Conservation (phyloP, 306 rosid species). For the Rosa persica region DNA sequence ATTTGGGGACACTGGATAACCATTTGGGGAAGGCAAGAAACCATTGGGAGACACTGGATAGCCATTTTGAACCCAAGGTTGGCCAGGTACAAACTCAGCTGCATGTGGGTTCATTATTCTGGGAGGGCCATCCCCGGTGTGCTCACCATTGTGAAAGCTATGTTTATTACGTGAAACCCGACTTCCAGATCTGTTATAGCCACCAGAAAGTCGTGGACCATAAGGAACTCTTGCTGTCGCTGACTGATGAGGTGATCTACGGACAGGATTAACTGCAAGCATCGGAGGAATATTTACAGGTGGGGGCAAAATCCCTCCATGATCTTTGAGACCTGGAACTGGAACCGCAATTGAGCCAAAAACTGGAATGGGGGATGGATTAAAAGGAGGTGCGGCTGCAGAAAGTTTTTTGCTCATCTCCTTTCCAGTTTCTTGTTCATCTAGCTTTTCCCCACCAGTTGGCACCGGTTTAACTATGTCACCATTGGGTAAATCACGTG, state of each 20-base stretch:
- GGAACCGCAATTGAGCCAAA: slow-evolving; percentile 78
- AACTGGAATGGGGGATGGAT: slow-evolving; percentile 77
- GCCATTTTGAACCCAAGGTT: slow-evolving; percentile 81
- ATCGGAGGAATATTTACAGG: slow-evolving; percentile 89
- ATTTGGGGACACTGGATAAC: slow-evolving; percentile 58
- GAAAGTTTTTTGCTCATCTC: slow-evolving; percentile 92
- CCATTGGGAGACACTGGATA: slow-evolving; percentile 71
- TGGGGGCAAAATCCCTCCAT: slow-evolving; percentile 89
- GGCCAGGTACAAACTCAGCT: slow-evolving; percentile 86
- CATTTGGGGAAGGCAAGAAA: slow-evolving; percentile 55
- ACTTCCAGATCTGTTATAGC: slow-evolving; percentile 75
- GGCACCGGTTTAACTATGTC: slow-evolving; percentile 29
- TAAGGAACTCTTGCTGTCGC: slow-evolving; percentile 95
- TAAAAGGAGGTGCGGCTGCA: slow-evolving; percentile 95
- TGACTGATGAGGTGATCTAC: slow-evolving; percentile 94
- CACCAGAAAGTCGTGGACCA: slow-evolving; percentile 93
- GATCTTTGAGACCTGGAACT: slow-evolving; percentile 75
- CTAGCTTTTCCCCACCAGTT: slow-evolving; percentile 66
- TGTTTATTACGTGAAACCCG: slow-evolving; percentile 73
- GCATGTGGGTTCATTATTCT: slow-evolving; percentile 95
- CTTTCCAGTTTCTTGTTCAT: slow-evolving; percentile 68
- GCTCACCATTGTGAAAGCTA: slow-evolving; percentile 54
- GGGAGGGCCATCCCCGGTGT: slow-evolving; percentile 64
- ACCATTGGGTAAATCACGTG: slow-evolving; percentile 30
- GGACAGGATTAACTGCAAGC: slow-evolving; percentile 69